Base-by-base conservation (phyloP, 768 basidiomycete genomes). In the Obba rivulosa region DNA sequence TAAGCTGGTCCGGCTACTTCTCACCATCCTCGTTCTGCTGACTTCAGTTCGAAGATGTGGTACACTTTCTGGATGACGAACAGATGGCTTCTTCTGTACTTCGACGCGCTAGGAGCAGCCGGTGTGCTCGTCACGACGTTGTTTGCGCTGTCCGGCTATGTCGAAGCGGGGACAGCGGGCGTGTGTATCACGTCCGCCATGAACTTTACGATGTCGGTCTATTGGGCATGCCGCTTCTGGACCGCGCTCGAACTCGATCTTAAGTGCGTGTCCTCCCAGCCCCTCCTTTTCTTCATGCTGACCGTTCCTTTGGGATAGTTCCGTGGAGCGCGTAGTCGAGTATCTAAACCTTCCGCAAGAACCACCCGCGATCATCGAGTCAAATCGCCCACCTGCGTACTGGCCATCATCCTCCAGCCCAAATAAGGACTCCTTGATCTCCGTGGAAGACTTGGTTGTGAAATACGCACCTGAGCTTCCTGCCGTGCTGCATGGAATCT, bases 31-130 rank as follows among this genome's bases (percentile, higher is more conserved):
- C 9, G 22, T 46, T 22, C 2, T 41, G 43, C 18, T 23, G 38
- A 1, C 14, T 8, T 16, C 16, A 16, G 8, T n/a, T 4, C 11
- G n/a, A 37, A 82, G 83, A 86, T 88, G 85, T 88, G 83, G 85
- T 88, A 90, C 60, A 77, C 70, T 13, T 87, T 87, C 66, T 92
- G 91, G 91, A 91, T 92, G 89, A 83, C 81, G 8, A 92, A 89
- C 56, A 72, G 91, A 43, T 92, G 87, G 89, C 73, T 95, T 2
- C 67, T 93, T 31, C 65, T 94, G 48, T 82, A 87, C 52, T 94
- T 92, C 60, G 92, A 96, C 63, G 55, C 71, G 1, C 76, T 94
- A 9, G 89, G 90, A 23, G 86, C 79, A 23, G 48, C 83, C 17
- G 79, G 83, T 1, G 85, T 92, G 8, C 70, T 92, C 21, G 70